These are phyloP conservation scores for Rhizophora mangle DNA, from an alignment of 345 rosid genomes.

Conservation along the genomic window DNA sequence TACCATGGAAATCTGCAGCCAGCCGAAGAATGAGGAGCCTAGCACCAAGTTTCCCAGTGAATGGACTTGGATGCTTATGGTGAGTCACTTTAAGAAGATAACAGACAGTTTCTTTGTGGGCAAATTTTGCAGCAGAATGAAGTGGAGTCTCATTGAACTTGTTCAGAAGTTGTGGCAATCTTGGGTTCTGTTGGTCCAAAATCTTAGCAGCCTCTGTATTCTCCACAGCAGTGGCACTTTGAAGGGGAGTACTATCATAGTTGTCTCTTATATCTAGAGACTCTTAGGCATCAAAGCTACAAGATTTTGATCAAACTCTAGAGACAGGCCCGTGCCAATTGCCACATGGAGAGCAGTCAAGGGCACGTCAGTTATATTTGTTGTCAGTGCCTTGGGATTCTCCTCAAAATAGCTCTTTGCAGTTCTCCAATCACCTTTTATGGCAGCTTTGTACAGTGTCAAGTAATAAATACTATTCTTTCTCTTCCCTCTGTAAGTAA, in stretches of 20 bases:
- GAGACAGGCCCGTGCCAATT: not conserved
- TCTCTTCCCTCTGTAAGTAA: no score
- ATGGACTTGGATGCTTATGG: conserved; percentile 6
- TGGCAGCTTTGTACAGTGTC: not conserved
- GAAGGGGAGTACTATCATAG: not conserved
- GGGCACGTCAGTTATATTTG: not conserved
- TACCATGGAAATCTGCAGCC: not conserved
- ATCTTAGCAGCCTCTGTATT: not conserved
- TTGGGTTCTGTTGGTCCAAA: not conserved
- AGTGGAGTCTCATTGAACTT: not conserved
- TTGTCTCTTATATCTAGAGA: not conserved
- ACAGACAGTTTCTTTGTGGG: not conserved
- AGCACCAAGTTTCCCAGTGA: not conserved
- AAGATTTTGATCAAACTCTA: conserved; percentile 6
- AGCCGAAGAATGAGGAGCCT: not conserved
- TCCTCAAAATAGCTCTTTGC: not conserved
- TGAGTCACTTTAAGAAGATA: conserved; percentile 3
- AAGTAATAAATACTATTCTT: not conserved
- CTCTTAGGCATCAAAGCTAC: not conserved
- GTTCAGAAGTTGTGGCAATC: not conserved
- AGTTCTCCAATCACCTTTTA: not conserved
- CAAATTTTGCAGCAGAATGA: not conserved
- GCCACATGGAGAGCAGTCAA: conserved; percentile 17
- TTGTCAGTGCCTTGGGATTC: not conserved
- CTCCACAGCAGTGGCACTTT: conserved; percentile 6